Evolutionary conservation across 2,329 filamentous ascomycete species (phyloP).

Genomic region (Ceratocystis harringtonii): DNA sequence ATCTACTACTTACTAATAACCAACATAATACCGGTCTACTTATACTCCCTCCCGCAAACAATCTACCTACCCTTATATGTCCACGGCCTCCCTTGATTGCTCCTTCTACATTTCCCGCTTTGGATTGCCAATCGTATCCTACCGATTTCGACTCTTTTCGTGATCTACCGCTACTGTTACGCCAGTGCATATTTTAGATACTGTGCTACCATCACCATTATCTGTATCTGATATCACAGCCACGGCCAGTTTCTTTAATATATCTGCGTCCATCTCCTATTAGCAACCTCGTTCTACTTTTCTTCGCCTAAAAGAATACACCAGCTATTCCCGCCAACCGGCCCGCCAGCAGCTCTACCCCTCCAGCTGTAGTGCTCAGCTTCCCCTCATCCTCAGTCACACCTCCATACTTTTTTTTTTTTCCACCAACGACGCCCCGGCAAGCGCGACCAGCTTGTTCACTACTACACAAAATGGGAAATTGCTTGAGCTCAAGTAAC

Average conservation of each 20-base stretch:
- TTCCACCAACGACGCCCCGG: not conserved
- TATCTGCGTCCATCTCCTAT: not conserved
- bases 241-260: not conserved
- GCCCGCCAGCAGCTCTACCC: not conserved
- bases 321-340: not conserved
- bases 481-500: constrained; percentile 77
- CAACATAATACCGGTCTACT: not conserved
- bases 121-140: not conserved
- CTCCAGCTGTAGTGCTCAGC: not conserved
- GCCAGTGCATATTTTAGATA: not conserved
- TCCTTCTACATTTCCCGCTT: not conserved
- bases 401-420: not conserved
- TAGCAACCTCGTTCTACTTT: not conserved
- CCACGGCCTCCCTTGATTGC: not conserved
- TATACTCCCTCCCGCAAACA: not conserved
- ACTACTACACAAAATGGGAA: constrained; percentile 52
- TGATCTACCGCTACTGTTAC: not conserved
- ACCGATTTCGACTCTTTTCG: not conserved
- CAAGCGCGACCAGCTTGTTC: not conserved
- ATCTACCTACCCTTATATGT: not conserved
- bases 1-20: not conserved
- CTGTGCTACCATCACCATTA: not conserved
- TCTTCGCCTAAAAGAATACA: not conserved
- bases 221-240: not conserved
- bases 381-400: not conserved